These are phyloP conservation scores for Eimeria acervulina DNA, from an alignment of 169 alveolate genomes.

Conservation along the genomic window DNA sequence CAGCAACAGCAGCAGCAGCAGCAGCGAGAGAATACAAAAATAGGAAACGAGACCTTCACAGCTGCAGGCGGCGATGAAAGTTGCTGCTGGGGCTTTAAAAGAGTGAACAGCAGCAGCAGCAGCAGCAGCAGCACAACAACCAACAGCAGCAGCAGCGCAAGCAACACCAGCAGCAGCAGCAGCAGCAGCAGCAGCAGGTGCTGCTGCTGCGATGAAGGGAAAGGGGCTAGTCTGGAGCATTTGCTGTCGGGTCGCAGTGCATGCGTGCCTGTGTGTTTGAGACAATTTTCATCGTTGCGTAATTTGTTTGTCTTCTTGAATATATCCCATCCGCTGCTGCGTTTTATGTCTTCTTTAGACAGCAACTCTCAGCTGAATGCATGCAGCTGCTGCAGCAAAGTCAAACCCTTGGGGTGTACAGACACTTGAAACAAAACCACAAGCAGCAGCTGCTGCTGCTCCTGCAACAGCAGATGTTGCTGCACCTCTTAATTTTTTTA, in stretches of 20 bases:
- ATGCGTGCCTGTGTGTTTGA: conserved; percentile 43
- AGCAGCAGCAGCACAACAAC: conserved; percentile 20
- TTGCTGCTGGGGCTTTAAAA: conserved; percentile 34
- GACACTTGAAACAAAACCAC: no score
- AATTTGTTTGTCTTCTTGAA: not conserved
- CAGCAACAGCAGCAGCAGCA: not conserved
- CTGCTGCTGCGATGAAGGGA: conserved; percentile 38
- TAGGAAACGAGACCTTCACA: not conserved
- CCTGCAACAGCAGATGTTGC: no score
- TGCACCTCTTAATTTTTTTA: no score
- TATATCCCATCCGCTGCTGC: not conserved
- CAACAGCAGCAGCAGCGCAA: not conserved
- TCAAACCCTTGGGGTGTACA: no score
- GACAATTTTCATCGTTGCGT: not conserved
- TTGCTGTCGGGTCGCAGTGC: conserved; percentile 7
- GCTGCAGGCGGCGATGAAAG: not conserved
- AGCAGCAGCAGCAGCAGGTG: conserved; percentile 15
- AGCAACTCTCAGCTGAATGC: not conserved
- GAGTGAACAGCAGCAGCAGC: not conserved
- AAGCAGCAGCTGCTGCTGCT: no score
- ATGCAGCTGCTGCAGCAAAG: no score
- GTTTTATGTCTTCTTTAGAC: not conserved
- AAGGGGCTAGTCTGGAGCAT: not conserved
- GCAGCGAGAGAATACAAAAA: no score
- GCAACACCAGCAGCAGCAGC: not conserved